Conservation (phyloP, 2,329 filamentous ascomycete species). For the Plenodomus lindquistii region DNA sequence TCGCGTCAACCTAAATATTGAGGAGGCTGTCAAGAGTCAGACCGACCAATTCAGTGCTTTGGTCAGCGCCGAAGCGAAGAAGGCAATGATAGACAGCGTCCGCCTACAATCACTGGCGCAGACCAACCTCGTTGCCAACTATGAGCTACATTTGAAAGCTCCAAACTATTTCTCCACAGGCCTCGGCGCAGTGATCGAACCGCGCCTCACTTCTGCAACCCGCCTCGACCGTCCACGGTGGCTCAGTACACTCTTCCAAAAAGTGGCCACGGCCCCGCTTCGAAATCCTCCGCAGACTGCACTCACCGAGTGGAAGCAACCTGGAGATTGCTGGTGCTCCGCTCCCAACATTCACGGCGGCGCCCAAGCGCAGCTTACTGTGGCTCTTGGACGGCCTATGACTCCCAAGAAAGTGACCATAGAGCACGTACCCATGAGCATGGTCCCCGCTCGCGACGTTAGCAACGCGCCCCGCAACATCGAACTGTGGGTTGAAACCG, state of each 20-base stretch:
- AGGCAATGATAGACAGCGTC: constrained; percentile 37
- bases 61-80: constrained; percentile 28
- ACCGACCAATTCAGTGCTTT: constrained; percentile 19
- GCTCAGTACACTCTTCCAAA: constrained; percentile 4
- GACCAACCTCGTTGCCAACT: constrained; percentile 37
- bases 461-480: constrained; percentile 47
- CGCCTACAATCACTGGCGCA: constrained; percentile 37
- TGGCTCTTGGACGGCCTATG: constrained; percentile 49
- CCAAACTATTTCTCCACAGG: constrained; percentile 75
- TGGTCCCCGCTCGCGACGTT: constrained; percentile 43
- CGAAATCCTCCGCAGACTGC: constrained; percentile 57
- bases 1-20: constrained; percentile 31
- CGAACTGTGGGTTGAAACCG: constrained; percentile 51
- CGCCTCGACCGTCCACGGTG: constrained; percentile 18
- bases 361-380: constrained; percentile 66
- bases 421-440: constrained; percentile 50
- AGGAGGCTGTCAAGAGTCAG: constrained; percentile 20
- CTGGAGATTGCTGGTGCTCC: constrained; percentile 88
- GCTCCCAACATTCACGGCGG: constrained; percentile 50
- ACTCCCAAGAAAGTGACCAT: constrained; percentile 48
- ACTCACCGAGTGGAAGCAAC: constrained; percentile 72
- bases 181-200: constrained; percentile 68
- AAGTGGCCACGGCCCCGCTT: constrained; percentile 20
- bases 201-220: constrained; percentile 61
- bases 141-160: constrained; percentile 37